A percentile compares a stretch with the other conserved stretches of the same genome.
Conservation (phyloP, 2,329 filamentous ascomycete genomes). For the Kalmusia sp. region DNA sequence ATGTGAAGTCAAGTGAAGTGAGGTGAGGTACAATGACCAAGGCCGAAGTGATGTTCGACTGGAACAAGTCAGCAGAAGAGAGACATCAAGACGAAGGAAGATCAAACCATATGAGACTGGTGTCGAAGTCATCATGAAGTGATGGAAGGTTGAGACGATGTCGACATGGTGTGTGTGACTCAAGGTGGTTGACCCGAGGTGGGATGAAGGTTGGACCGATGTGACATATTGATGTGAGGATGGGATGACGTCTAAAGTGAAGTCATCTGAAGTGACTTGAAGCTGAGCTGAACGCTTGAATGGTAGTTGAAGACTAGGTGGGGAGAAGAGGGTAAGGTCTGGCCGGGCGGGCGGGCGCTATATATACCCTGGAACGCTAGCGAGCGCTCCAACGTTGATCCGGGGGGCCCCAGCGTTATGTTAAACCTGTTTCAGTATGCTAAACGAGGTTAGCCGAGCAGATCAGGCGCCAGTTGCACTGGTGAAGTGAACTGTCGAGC, state of each 20-base stretch:
- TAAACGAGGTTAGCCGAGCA: too few species aligned
- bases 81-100: neutral
- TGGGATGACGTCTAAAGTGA: neutral
- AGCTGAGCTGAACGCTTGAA: neutral
- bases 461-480: too few species aligned
- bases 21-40: too few species aligned
- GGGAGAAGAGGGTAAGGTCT: neutral
- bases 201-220: neutral
- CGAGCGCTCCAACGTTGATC: too few species aligned
- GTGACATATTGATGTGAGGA: neutral
- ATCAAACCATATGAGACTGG: neutral
- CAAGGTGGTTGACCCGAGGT: neutral
- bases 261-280: neutral
- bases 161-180: neutral
- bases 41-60: too few species aligned
- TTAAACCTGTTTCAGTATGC: too few species aligned
- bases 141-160: neutral
- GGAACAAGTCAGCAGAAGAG: neutral
- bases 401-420: neutral
- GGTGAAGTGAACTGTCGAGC: too few species aligned
- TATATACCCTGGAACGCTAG: too few species aligned
- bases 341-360: neutral
- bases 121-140: neutral
- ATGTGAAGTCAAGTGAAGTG: too few species aligned
- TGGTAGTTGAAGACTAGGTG: neutral